Percentiles rank a stretch among this genome's conserved stretches.
phyloP scores from a whole-genome alignment of 164 flowering plant genomes.

The Protea cynaroides region DNA sequence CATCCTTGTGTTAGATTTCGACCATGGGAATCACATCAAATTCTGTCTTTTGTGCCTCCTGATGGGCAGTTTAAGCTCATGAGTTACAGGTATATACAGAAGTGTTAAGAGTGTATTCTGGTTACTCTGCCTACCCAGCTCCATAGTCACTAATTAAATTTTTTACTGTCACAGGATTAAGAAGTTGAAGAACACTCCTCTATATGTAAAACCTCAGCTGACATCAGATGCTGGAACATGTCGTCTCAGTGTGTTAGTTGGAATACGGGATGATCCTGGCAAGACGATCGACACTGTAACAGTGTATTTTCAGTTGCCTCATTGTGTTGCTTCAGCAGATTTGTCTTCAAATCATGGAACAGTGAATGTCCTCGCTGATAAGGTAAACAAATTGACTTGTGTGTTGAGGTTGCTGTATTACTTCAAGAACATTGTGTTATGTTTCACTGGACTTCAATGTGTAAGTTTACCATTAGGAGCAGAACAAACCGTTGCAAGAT shows the following conservation, averaged over 20 bases:
- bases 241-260: conserved; percentile 71
- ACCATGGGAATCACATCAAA: conserved; percentile 94
- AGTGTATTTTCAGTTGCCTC: conserved; percentile 75
- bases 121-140: background rate
- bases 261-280: conserved; percentile 83
- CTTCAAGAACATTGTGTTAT: background rate
- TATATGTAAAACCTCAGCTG: conserved; percentile 95
- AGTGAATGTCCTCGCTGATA: conserved; percentile 72
- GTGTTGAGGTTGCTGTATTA: background rate
- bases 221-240: conserved; percentile 78
- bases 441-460: background rate
- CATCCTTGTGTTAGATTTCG: conserved; percentile 97
- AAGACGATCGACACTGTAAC: conserved; percentile 67
- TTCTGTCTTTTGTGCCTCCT: conserved; percentile 94
- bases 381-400: conserved; percentile 41
- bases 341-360: conserved; percentile 84
- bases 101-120: background rate
- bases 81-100: conserved; percentile 75
- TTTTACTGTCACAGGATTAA: conserved; percentile 46
- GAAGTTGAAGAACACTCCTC: conserved; percentile 76
- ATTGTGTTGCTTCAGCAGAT: conserved; percentile 69
- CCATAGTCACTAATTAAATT: background rate
- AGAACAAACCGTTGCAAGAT: too few species aligned
- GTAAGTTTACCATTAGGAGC: background rate
- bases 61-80: conserved; percentile 95